Percentiles rank a stretch among this genome's conserved stretches.
Conservation (phyloP, 192 early-diverging fungal genomes). For the Irineochytrium annulatum region DNA sequence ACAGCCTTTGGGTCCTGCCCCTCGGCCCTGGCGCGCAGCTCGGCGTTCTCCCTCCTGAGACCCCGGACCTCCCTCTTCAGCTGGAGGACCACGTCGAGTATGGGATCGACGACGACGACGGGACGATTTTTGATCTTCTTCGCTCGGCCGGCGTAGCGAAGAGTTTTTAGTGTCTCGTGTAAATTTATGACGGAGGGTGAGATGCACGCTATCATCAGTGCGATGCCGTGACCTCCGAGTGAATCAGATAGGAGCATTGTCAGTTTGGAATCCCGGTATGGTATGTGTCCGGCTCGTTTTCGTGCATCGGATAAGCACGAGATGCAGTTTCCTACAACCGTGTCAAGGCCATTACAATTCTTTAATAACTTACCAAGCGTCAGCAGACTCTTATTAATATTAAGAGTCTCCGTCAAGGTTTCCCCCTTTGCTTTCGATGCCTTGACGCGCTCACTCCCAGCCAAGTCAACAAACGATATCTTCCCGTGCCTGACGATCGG, state of each 20-base stretch:
- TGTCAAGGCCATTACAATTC: not conserved
- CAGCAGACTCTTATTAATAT: constrained; percentile 55
- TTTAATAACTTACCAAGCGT: constrained; percentile 38
- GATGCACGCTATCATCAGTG: constrained; percentile 72
- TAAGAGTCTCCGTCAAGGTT: constrained; percentile 45
- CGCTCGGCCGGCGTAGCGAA: constrained; percentile 49
- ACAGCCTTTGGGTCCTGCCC: too few species aligned
- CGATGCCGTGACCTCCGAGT: constrained; percentile 49
- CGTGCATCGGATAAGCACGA: constrained; percentile 42
- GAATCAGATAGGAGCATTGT: constrained; percentile 55
- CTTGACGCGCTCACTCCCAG: constrained; percentile 54
- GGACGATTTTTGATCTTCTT: constrained; percentile 45
- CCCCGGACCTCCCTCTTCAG: constrained; percentile 33
- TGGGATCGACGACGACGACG: constrained; percentile 31
- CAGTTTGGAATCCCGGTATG: constrained; percentile 58
- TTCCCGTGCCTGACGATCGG: constrained; percentile 35
- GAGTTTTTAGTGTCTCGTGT: constrained; percentile 55
- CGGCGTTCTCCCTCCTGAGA: constrained; percentile 40
- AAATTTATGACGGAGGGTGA: constrained; percentile 74
- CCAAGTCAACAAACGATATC: constrained; percentile 58
- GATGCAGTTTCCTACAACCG: constrained; percentile 55
- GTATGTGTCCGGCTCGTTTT: constrained; percentile 45
- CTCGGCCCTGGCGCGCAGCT: constrained; percentile 14
- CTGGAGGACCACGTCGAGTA: constrained; percentile 30
- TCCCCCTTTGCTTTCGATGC: constrained; percentile 48